Conservation (phyloP, 495 filamentous ascomycete genomes). For the Penicillium cinerascens region DNA sequence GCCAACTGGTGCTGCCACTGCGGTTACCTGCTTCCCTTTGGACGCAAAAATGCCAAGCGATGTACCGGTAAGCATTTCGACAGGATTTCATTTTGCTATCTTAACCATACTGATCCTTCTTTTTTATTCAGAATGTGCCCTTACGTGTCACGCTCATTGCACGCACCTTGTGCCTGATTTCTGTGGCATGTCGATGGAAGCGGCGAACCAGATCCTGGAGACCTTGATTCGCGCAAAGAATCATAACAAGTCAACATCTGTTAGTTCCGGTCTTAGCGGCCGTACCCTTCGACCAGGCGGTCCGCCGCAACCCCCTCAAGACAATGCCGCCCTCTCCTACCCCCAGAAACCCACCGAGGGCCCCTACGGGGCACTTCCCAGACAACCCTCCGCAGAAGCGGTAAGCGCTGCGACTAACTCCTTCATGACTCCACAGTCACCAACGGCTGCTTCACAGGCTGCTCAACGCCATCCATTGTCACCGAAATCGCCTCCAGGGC, state of each 20-base stretch:
- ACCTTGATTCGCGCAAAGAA: conserved; percentile 43
- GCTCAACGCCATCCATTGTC: conserved; percentile 33
- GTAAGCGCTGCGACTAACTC: conserved; percentile 46
- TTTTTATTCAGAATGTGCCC: conserved; percentile 70
- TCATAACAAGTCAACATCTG: conserved; percentile 45
- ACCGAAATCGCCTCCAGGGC: conserved; percentile 33
- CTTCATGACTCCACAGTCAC: conserved; percentile 42
- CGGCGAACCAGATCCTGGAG: conserved; percentile 84
- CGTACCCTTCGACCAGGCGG: conserved; percentile 62
- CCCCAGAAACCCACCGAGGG: conserved; percentile 47
- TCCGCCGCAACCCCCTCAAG: conserved; percentile 48
- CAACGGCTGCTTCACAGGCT: conserved; percentile 28
- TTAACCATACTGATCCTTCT: conserved; percentile 6
- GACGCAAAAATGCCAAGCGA: conserved; percentile 87
- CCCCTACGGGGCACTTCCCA: conserved; percentile 45
- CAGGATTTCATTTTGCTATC: not conserved
- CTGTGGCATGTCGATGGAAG: conserved; percentile 98
- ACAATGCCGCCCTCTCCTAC: conserved; percentile 37
- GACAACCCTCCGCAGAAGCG: conserved; percentile 45
- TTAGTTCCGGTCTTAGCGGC: conserved; percentile 55
- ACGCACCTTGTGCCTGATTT: conserved; percentile 97
- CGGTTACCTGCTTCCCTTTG: conserved; percentile 94
- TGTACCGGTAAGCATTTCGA: conserved; percentile 65
- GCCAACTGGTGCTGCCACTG: conserved; percentile 99
- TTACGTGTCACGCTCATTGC: conserved; percentile 88